Base-by-base conservation (phyloP, 176 grass and related monocot genomes). In the Ampelocalamus luodianensis region DNA sequence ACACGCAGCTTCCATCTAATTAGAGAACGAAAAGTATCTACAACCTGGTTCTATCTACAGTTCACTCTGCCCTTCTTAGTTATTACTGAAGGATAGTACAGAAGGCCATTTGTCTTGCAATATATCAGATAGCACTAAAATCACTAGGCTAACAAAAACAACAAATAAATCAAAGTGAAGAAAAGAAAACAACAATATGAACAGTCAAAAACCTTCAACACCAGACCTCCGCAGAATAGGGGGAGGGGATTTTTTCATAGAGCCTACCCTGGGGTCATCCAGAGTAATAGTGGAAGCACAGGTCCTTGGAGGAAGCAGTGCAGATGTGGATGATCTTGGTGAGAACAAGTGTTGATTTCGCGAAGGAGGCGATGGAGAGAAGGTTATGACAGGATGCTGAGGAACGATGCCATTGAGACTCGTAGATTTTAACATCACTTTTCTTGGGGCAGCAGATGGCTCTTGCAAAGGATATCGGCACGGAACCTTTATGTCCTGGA, bases 141-240 rank as follows among this genome's bases (percentile, higher is more conserved):
- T 55, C 73, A 81, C 75, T 80, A 86, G 45, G 51, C 85, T 88
- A 89, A 77, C 44, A 45, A 91, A 88, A 88, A 68, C 63, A 92
- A 90, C 65, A 87, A 93, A 91, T 49, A 79, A 87, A 89, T 79
- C 24, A 49, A 83, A 78, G 71, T 38, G 61, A 89, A 88, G 24
- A 82, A 78, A 65, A 79, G 15, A 81, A 74, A 50, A 58, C 39
- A 42, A 64, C 17, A 22, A 82, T 94, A 99, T 94, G 84, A 76
- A 91, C 96, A 94, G 67, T 94, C 90, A 99, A 89, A 99, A 99
- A 46, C 93, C 93, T 87, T 95, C 90, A 1, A 95, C 90, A 3
- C 93, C 84, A 62, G 86, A 79, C 73, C 93, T 88, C 39, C 50
- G 88, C 37, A 88, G 43, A 18, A 89, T 82, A 51, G 74, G 79